phyloP scores from a whole-genome alignment of 1,284 basidiomycete genomes.

The Irpex rosettiformis region DNA sequence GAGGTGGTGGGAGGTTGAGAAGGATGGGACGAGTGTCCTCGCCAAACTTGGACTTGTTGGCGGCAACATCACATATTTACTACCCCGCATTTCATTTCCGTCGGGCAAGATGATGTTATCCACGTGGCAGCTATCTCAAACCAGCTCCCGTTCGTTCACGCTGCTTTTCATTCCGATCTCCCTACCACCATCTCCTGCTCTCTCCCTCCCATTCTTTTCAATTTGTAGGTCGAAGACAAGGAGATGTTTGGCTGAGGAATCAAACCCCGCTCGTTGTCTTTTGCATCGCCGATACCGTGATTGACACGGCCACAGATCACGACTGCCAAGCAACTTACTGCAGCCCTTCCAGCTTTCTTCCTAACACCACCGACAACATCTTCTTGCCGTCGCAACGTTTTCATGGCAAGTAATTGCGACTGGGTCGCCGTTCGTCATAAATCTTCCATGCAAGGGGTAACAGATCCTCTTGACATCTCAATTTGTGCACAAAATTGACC shows the following conservation, averaged over 20 bases:
- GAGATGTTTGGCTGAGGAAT: background rate
- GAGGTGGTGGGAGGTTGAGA: background rate
- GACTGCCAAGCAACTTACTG: background rate
- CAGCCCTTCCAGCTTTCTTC: background rate
- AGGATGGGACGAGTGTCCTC: background rate
- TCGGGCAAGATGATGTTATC: background rate
- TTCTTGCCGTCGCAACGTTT: background rate
- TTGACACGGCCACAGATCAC: background rate
- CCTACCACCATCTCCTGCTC: no score
- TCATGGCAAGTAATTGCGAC: background rate
- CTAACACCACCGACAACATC: background rate
- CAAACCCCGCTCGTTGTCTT: background rate
- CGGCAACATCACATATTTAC: background rate
- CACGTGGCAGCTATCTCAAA: no score
- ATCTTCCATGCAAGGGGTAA: background rate
- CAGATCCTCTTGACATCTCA: background rate
- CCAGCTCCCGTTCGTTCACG: background rate
- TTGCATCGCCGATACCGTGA: background rate
- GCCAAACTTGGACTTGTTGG: background rate
- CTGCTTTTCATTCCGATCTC: background rate
- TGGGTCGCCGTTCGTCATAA: background rate
- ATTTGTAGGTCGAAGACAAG: background rate
- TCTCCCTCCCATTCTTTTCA: background rate
- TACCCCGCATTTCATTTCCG: background rate
- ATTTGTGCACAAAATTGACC: no score